Conservation (phyloP, 129 eudicot genomes). For the Rutidosis leptorrhynchoides region DNA sequence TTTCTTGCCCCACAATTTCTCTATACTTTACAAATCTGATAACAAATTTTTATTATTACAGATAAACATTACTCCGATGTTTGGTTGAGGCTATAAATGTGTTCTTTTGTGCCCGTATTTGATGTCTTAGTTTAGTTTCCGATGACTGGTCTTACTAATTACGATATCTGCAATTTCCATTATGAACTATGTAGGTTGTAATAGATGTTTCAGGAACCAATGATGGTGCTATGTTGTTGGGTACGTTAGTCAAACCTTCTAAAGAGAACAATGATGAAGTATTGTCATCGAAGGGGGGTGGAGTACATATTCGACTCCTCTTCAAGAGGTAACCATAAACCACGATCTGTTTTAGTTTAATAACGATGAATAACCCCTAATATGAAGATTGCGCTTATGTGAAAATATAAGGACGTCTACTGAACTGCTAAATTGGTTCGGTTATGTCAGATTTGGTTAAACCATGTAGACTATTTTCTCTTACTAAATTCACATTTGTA, state of each 20-base stretch:
- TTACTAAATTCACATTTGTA: no score
- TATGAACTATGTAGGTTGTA: slow-evolving; percentile 23
- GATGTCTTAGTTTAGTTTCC: background rate
- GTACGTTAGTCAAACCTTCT: slow-evolving; percentile 15
- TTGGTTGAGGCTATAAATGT: background rate
- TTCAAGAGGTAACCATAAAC: slow-evolving; percentile 1
- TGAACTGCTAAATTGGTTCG: no score
- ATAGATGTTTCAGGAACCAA: slow-evolving; percentile 16
- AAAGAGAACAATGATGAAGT: background rate
- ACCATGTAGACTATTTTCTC: no score
- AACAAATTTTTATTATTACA: no score
- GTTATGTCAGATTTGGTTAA: no score
- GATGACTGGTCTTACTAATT: background rate
- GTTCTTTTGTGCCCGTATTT: background rate
- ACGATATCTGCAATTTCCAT: background rate
- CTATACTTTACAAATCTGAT: no score
- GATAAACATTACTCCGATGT: background rate
- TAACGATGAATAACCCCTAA: no score
- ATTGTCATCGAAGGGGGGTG: slow-evolving; percentile 1
- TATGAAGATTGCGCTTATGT: no score
- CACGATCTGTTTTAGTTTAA: background rate
- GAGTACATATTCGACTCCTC: slow-evolving; percentile 8
- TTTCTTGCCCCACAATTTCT: no score
- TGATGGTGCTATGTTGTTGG: slow-evolving; percentile 15
- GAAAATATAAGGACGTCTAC: no score